Base-by-base conservation (phyloP, 129 eudicot species). In the Artemisia annua region DNA sequence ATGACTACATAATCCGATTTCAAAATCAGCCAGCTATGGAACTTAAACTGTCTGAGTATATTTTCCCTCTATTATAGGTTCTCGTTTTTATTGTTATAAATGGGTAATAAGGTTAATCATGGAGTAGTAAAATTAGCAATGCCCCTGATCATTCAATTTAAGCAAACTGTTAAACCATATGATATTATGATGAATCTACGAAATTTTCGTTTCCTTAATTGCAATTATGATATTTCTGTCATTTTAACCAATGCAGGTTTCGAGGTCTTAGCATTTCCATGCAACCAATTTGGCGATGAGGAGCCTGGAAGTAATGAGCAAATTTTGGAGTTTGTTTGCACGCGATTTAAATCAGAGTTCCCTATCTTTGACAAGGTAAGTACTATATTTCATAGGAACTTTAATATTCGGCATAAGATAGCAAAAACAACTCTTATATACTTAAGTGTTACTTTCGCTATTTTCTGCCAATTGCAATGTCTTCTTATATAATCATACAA, bases 221-320 rank as follows among this genome's bases (percentile, higher is more conserved):
- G 14, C 20, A 28, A n/a, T 69, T 51, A 28, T 2, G 14, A 16
- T 30, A 51, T 53, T 56, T 62, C 58, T 71, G 32, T 56, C 46
- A 28, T 65, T 49, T 49, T 7, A 14, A 46, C 22, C 46, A 35
- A 63, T 50, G 49, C 44, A 92, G 98, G 98, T 59, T 77, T 92
- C 15, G 95, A 92, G 81, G 82, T 92, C 71, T 76, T 92, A 64
- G 98, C 98, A 48, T 92, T 92, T 74, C 98, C 98, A 0, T 92
- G 98, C 81, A 92, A 92, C 68, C 98, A 92, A 63, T 92, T 89
- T 80, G 98, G 96, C 6, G 91, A 78, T 51, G 88, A 92, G 85
- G 98, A 92, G 81, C 98, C 98, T 4, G 96, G 96, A 43, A 85
- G 80, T 76, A 89, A 85, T 66, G 83, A 87, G 39, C 81, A 92